Evolutionary conservation across 768 basidiomycete genomes (phyloP).

Genomic region (Russula vinacea): DNA sequence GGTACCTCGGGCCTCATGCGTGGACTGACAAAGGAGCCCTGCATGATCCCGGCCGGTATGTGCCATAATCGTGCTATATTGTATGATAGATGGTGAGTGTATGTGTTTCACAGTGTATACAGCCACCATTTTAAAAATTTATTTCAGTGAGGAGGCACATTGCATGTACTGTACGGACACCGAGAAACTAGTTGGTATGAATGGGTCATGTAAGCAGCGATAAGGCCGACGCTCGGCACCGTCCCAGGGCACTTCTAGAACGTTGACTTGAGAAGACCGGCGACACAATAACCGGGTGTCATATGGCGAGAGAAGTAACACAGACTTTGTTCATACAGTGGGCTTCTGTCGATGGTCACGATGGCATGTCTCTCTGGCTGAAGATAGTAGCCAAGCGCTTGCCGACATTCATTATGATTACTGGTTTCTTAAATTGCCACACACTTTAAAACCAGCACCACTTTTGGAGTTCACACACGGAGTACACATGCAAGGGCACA

Average conservation of each 20-base stretch:
- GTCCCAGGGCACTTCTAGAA: background rate
- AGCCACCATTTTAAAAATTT: background rate
- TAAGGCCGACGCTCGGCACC: constrained; percentile 4
- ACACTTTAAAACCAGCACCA: too few species aligned
- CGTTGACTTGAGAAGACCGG: background rate
- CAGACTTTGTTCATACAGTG: background rate
- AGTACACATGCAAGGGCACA: too few species aligned
- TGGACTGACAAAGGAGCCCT: background rate
- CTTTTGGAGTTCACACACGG: too few species aligned
- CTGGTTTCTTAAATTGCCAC: too few species aligned
- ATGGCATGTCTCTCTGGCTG: too few species aligned
- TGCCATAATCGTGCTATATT: background rate
- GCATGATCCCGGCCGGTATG: background rate
- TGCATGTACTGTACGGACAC: background rate
- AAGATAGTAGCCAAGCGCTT: too few species aligned
- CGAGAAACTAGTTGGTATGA: too few species aligned
- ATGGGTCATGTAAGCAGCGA: background rate
- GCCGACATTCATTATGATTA: too few species aligned
- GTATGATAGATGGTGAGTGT: background rate
- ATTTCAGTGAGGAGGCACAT: background rate
- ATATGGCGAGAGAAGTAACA: background rate
- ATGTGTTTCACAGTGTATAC: background rate
- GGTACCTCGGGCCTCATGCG: background rate
- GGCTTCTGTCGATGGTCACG: background rate
- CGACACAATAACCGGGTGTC: background rate